A percentile compares a stretch with the other conserved stretches of the same genome.
phyloP scores from a whole-genome alignment of 2,329 filamentous ascomycete genomes.

The Endocalyx cinctus region DNA sequence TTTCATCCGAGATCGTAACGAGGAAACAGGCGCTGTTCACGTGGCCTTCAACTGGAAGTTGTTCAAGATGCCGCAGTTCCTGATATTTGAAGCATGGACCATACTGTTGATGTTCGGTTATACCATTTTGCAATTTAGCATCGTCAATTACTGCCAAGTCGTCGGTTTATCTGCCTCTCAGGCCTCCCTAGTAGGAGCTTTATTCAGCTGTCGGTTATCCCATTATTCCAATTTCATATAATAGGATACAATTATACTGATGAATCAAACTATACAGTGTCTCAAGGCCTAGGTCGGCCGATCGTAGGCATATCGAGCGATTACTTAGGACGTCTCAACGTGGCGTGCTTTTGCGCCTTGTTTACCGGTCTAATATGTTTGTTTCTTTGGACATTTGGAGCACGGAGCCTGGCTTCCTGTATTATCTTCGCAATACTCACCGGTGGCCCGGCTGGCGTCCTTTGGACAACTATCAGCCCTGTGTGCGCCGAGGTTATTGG shows the following conservation, averaged over 20 bases:
- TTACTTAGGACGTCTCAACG: slow-evolving; percentile 65
- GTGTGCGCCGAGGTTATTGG: slow-evolving; percentile 72
- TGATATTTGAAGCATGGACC: slow-evolving; percentile 62
- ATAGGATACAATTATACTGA: neutral
- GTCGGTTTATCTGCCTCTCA: slow-evolving; percentile 64
- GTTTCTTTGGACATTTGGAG: slow-evolving; percentile 69
- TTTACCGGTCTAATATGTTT: slow-evolving; percentile 61
- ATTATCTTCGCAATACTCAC: slow-evolving; percentile 66
- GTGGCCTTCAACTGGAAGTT: slow-evolving; percentile 61
- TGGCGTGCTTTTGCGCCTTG: slow-evolving; percentile 62
- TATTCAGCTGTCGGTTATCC: slow-evolving; percentile 57
- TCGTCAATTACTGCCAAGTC: slow-evolving; percentile 67
- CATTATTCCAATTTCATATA: slow-evolving; percentile 16
- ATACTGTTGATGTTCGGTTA: slow-evolving; percentile 71
- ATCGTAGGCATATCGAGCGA: slow-evolving; percentile 71
- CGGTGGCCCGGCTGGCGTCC: slow-evolving; percentile 64
- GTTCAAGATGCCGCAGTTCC: slow-evolving; percentile 58
- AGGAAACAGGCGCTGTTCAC: slow-evolving; percentile 62
- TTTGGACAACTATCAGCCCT: slow-evolving; percentile 66
- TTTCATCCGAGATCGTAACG: slow-evolving; percentile 67
- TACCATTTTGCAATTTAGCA: slow-evolving; percentile 69
- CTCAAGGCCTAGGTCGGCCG: slow-evolving; percentile 64
- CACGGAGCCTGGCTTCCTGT: slow-evolving; percentile 58
- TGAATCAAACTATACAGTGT: slow-evolving; percentile 30
- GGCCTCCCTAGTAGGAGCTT: slow-evolving; percentile 66